Base-by-base conservation (phyloP, 768 basidiomycete species). In the Nevesoporus exiguus region DNA sequence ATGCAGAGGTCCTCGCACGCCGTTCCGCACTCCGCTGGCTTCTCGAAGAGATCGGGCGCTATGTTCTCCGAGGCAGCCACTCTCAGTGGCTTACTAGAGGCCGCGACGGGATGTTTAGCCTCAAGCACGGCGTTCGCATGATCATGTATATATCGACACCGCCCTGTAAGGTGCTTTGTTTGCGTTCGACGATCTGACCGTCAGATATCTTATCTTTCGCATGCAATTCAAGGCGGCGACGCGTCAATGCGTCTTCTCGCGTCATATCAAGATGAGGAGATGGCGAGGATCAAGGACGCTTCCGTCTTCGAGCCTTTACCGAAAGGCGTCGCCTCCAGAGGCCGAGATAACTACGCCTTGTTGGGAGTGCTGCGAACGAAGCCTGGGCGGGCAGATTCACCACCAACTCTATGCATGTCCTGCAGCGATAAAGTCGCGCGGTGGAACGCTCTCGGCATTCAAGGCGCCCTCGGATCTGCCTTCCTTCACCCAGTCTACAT, bases 341-440 rank as follows among this genome's bases (percentile, higher is more conserved):
- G 95, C 4, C 78, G 95, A 19, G 83, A 90, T 61, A 84, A 90
- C 49, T 98, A 96, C 67, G 61, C 80, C 5, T 75, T 85, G 17
- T 72, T 83, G 21, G 88, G 91, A 6, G 85, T 88, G 9, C 72
- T 98, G 42, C 88, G 95, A 30, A 97, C 96, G 0, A 98, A 98
- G 65, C 95, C 95, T 6, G 96, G 93, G 3, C 83, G 95, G 49
- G 88, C 91, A 0, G 95, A 98, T 65, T 87, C 93, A 0, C 85
- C 85, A 0, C 84, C 84, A 0, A 92, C 95, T 1, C 67, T 81
- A 0, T 91, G 81, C 63, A 90, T 97, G 86, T 92, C 93, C 0
- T 98, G 95, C 71, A 92, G 89, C 60, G 95, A 98, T 68, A 98
- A 98, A 71, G 86, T 98, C 39, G 92, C 93, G 0, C 73, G 80